phyloP scores from a whole-genome alignment of 805 yeast genomes.

The Candida sonorensis region DNA sequence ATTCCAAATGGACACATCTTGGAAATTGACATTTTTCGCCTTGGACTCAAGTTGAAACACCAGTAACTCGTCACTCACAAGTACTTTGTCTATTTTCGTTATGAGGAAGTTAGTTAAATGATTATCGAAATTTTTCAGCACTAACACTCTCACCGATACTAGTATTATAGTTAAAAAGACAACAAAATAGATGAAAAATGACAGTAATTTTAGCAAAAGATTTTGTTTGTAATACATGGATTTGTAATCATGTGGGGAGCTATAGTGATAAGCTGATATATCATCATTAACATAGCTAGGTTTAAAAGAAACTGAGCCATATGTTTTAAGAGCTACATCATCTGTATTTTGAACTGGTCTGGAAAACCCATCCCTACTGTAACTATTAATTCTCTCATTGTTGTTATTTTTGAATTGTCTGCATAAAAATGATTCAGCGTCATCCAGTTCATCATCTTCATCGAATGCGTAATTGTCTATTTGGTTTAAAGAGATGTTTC shows the following conservation, averaged over 20 bases:
- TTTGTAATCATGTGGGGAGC: conserved; percentile 29
- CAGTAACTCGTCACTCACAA: conserved; percentile 26
- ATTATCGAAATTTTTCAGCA: conserved; percentile 23
- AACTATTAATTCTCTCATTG: not conserved
- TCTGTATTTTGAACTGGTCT: not conserved
- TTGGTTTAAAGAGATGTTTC: conserved; percentile 9
- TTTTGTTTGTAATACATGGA: conserved; percentile 22
- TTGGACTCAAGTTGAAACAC: conserved; percentile 24
- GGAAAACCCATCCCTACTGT: not conserved
- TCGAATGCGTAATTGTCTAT: conserved; percentile 13
- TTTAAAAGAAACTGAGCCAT: conserved; percentile 10
- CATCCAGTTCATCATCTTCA: conserved; percentile 19
- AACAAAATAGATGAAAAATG: conserved; percentile 10
- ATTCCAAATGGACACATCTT: conserved; percentile 25
- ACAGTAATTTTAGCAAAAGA: conserved; percentile 12
- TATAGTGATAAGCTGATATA: conserved; percentile 13
- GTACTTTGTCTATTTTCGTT: conserved; percentile 19
- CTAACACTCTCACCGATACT: conserved; percentile 13
- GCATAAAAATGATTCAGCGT: conserved; percentile 18
- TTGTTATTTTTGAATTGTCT: conserved; percentile 8
- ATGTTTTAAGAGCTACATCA: conserved; percentile 6
- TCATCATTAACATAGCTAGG: conserved; percentile 10
- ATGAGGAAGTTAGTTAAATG: conserved; percentile 20
- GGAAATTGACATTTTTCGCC: conserved; percentile 24
- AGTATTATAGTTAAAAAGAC: conserved; percentile 6